phyloP scores from a whole-genome alignment of 805 yeast species.

The Metschnikowia rubicola region DNA sequence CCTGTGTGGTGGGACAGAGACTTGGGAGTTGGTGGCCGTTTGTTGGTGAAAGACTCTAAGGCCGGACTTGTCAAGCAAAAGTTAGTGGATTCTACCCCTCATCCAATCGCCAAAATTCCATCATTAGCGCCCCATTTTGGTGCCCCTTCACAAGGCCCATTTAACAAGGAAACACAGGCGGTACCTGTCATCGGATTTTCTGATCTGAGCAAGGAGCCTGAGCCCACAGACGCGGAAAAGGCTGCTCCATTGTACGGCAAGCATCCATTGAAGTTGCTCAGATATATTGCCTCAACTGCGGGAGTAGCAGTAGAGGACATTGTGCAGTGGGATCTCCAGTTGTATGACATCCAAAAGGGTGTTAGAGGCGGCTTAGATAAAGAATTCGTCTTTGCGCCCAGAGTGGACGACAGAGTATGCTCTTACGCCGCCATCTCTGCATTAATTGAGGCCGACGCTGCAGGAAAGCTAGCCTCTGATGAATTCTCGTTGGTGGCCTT shows the following conservation, averaged over 20 bases:
- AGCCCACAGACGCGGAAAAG: constrained; percentile 55
- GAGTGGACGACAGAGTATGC: constrained; percentile 82
- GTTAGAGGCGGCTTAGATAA: constrained; percentile 70
- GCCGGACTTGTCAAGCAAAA: constrained; percentile 36
- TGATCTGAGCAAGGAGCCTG: constrained; percentile 37
- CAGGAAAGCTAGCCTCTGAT: constrained; percentile 23
- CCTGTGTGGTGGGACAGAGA: constrained; percentile 82
- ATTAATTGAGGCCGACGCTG: constrained; percentile 41
- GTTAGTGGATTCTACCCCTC: constrained; percentile 57
- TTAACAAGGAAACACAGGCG: constrained; percentile 71
- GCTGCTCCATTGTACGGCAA: constrained; percentile 63
- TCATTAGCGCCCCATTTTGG: constrained; percentile 89
- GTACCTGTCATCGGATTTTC: constrained; percentile 73
- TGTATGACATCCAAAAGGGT: constrained; percentile 81
- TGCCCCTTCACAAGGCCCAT: constrained; percentile 60
- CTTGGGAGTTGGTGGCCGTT: constrained; percentile 78
- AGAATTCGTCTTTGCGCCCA: constrained; percentile 77
- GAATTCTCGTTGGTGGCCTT: constrained; percentile 59
- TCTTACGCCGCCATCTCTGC: constrained; percentile 68
- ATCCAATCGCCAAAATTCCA: constrained; percentile 77
- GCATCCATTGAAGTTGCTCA: constrained; percentile 63
- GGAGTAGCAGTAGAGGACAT: constrained; percentile 58
- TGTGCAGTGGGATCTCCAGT: constrained; percentile 68
- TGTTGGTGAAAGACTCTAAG: constrained; percentile 44
- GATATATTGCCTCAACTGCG: constrained; percentile 64